Evolutionary conservation across 1,284 basidiomycete species (phyloP).

Genomic region (Clitocybe nebularis): DNA sequence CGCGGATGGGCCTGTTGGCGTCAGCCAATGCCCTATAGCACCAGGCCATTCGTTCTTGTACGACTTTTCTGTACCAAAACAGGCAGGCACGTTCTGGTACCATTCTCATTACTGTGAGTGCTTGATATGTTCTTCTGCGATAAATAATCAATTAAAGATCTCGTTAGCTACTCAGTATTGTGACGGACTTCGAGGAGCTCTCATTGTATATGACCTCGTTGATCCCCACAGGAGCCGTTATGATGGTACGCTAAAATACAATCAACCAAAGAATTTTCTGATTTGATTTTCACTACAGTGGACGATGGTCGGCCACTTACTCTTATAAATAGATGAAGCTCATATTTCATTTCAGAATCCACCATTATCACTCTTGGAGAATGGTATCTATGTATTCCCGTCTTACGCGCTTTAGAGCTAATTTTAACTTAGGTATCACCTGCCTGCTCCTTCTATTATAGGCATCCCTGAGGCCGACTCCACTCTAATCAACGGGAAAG

Average conservation of each 20-base stretch:
- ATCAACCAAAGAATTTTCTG: not conserved
- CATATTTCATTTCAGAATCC: conserved; percentile 18
- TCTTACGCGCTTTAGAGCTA: not conserved
- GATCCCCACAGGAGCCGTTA: conserved; percentile 33
- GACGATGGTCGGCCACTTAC: conserved; percentile 26
- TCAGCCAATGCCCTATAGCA: conserved; percentile 16
- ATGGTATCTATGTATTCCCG: conserved; percentile 23
- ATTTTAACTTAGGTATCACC: conserved; percentile 21
- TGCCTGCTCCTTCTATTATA: conserved; percentile 14
- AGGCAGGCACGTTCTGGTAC: conserved; percentile 15
- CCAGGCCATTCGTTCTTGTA: conserved; percentile 11
- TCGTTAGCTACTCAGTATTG: conserved; percentile 26
- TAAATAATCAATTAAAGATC: too few relatives aligned
- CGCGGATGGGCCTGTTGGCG: conserved; percentile 20
- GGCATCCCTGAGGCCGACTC: conserved; percentile 20
- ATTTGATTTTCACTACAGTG: conserved; percentile 22
- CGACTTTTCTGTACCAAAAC: conserved; percentile 5
- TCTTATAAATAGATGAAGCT: not conserved
- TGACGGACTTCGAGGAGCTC: conserved; percentile 38
- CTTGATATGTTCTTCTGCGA: conserved; percentile 1
- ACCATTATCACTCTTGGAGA: conserved; percentile 36
- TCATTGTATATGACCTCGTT: conserved; percentile 40
- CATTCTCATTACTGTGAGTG: conserved; percentile 6
- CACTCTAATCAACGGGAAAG: conserved; percentile 36
- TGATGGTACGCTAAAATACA: conserved; percentile 6